Evolutionary conservation across 768 basidiomycete species (phyloP), one percentile per base, ranked within the genome.

Genomic region (Amanita pseudoporphyria): DNA sequence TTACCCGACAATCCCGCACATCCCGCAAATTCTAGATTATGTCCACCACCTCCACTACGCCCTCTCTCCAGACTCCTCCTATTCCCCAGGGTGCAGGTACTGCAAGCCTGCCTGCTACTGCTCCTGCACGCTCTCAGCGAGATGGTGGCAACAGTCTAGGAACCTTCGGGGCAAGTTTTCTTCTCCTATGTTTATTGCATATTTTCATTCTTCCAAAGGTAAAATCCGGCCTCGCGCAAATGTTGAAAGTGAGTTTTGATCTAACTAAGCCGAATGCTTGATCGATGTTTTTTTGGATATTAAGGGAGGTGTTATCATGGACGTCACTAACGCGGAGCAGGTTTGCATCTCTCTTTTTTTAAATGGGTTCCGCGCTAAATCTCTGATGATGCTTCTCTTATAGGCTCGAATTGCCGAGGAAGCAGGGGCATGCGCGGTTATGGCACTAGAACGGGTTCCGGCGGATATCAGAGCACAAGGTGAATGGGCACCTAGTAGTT

Each of bases 351-450:
- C 49, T 45, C 40, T 21, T 52, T 30, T 18, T 43, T 53, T 16
- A 24, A 13, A 36, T n/a, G 6, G 33, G 24, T 24, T 22, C 10
- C 1, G 3, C 3, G 9, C 33, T 22, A 13, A 1, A 26, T 35
- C 32, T 35, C 6, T 26, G 22, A 26, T 9, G 13, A 14, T 18
- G 31, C 21, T 19, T 16, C 24, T 13, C 33, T 58, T 60, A 46
- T 56, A 94, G 85, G 95, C 95, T 52, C 86, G 87, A 53, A 93
- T 97, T 58, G 95, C 95, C 39, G 95, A 98, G 62, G 91, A 93
- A 62, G 95, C 95, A 7, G 95, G 95, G 40, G 95, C 95, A 6
- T 92, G 90, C 62, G 95, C 95, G 52, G 95, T 99, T 54, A 98
- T 99, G 95, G 91, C 91, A 3, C 77, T 94, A 28, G 91, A 96